Conservation (phyloP, 257 asterid species). For the Gentiana dahurica region DNA sequence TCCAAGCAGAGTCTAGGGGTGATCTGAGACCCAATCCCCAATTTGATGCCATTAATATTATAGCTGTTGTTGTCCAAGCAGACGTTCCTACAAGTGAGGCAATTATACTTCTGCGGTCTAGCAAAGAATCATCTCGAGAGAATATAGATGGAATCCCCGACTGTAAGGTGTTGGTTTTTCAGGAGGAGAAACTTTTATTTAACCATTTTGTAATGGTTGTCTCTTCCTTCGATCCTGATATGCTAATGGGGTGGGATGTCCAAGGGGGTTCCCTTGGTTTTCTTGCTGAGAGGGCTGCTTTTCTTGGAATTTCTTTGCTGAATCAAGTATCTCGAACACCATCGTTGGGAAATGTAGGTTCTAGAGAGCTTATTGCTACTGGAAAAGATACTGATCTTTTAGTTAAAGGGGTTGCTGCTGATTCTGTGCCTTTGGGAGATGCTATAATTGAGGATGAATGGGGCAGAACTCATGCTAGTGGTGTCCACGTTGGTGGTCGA, state of each 20-base stretch:
- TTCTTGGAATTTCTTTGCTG: conserved; percentile 73
- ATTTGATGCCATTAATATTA: conserved; percentile 71
- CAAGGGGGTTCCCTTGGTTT: conserved; percentile 92
- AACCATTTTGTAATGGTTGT: conserved; percentile 49
- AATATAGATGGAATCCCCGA: conserved; percentile 58
- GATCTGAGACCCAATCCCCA: conserved; percentile 90
- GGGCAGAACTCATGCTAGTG: conserved; percentile 98
- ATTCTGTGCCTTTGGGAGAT: conserved; percentile 36
- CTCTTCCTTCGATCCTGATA: conserved; percentile 61
- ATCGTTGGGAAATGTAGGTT: conserved; percentile 28
- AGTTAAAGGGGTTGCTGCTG: conserved; percentile 31
- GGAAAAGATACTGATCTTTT: conserved; percentile 31
- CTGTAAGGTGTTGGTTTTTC: conserved; percentile 39
- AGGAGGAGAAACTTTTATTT: conserved; percentile 52
- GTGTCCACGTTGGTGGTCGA: conserved; percentile 92
- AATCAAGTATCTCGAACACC: conserved; percentile 72
- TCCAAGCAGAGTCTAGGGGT: conserved; percentile 84
- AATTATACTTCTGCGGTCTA: conserved; percentile 51
- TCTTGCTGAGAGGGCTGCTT: conserved; percentile 94
- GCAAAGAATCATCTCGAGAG: conserved; percentile 23
- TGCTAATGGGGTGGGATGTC: conserved; percentile 93
- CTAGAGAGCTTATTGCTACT: conserved; percentile 26
- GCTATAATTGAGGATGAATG: conserved; percentile 84
- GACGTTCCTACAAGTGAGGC: conserved; percentile 43
- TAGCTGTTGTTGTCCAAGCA: conserved; percentile 69